Evolutionary conservation across 2,329 filamentous ascomycete species (phyloP).

Genomic region (Epichloe sibirici): DNA sequence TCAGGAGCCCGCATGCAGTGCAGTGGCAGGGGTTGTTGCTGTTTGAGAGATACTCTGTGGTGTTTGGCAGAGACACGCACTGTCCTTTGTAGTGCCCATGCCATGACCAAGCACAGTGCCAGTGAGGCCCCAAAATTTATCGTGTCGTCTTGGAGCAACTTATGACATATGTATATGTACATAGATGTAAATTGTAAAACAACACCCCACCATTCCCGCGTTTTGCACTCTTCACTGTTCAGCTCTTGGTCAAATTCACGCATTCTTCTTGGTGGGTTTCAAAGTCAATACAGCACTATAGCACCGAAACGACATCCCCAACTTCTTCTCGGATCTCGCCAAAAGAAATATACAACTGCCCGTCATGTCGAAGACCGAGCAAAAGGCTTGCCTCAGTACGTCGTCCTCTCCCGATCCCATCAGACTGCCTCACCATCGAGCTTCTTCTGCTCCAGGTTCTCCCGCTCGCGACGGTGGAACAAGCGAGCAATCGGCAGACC

Average conservation of each 20-base stretch:
- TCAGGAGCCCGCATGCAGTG: no score
- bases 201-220: slow-evolving; percentile 4
- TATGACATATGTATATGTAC: slow-evolving; percentile 1
- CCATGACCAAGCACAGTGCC: neutral
- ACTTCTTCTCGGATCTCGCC: neutral
- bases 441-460: slow-evolving; percentile 4
- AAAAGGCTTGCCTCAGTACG: slow-evolving; percentile 52
- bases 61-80: neutral
- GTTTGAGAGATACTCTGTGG: no score
- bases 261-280: neutral
- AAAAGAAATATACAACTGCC: slow-evolving; percentile 4
- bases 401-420: slow-evolving; percentile 23
- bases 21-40: no score
- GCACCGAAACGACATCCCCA: neutral
- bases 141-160: neutral
- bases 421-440: slow-evolving; percentile 11
- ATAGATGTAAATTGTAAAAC: neutral
- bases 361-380: slow-evolving; percentile 41
- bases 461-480: slow-evolving; percentile 1
- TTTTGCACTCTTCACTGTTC: neutral
- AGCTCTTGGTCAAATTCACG: slow-evolving; percentile 5
- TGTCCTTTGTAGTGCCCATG: fast-evolving
- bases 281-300: slow-evolving; percentile 1
- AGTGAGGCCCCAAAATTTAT: neutral
- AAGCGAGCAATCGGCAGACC: slow-evolving; percentile 6